Percentiles rank a stretch among this genome's conserved stretches.
phyloP scores from a whole-genome alignment of 345 rosid species.

The Eucalyptus viminalis region DNA sequence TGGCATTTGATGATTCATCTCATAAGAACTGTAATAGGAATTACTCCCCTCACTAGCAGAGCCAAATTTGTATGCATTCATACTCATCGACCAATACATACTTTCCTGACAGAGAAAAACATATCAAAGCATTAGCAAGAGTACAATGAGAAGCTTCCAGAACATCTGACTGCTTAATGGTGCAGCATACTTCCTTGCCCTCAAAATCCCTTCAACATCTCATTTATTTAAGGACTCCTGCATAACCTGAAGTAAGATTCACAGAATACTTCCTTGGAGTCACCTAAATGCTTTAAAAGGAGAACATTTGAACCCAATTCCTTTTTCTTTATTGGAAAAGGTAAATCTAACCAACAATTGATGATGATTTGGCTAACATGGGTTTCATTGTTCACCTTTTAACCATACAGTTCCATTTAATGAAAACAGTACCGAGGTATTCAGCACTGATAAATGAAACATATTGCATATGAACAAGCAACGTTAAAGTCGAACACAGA shows the following conservation, averaged over 20 bases:
- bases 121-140: not conserved
- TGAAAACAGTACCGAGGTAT: not conserved
- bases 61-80: constrained; percentile 52
- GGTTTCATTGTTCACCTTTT: not conserved
- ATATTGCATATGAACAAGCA: not conserved
- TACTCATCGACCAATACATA: constrained; percentile 32
- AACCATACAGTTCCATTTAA: not conserved
- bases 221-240: not conserved
- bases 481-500: not conserved
- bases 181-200: not conserved
- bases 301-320: not conserved
- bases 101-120: constrained; percentile 20
- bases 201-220: not conserved
- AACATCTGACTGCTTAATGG: not conserved
- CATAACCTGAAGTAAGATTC: not conserved
- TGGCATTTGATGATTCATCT: constrained; percentile 33
- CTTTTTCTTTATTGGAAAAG: not conserved
- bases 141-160: not conserved
- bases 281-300: not conserved
- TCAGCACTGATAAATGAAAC: not conserved
- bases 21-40: constrained; percentile 22
- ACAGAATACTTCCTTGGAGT: not conserved
- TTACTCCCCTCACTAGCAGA: constrained; percentile 32
- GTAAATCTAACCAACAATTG: not conserved
- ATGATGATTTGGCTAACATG: not conserved